phyloP scores from a whole-genome alignment of 164 flowering plant genomes.

The Magnolia changhungtana region DNA sequence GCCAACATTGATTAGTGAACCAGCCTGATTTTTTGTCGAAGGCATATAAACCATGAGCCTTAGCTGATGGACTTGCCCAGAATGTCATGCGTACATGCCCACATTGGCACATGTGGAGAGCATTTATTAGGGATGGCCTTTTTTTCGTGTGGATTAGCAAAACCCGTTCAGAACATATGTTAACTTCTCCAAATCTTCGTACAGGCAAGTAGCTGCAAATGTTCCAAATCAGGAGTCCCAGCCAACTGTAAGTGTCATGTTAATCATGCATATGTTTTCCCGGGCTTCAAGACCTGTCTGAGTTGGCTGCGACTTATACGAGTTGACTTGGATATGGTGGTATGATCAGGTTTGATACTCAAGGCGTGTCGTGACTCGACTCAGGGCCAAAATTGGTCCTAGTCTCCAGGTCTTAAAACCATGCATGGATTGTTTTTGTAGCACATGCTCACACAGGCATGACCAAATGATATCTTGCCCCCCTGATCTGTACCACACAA shows the following conservation, averaged over 20 bases:
- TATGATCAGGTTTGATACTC: too few relatives aligned
- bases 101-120: not conserved
- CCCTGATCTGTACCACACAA: not conserved
- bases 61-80: not conserved
- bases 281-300: not conserved
- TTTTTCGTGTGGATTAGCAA: not conserved
- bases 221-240: slow-evolving; percentile 58
- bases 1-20: not conserved
- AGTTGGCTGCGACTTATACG: too few relatives aligned
- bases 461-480: not conserved
- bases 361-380: too few relatives aligned
- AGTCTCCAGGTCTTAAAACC: too few relatives aligned
- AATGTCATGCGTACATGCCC: not conserved
- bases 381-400: too few relatives aligned
- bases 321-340: too few relatives aligned
- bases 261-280: not conserved
- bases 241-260: slow-evolving; percentile 39
- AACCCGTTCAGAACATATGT: not conserved
- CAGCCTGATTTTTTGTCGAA: not conserved
- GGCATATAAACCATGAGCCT: not conserved
- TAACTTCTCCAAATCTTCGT: slow-evolving; percentile 5
- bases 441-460: not conserved
- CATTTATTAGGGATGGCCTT: not conserved
- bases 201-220: slow-evolving; percentile 60
- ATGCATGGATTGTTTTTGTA: not conserved